phyloP scores from a whole-genome alignment of 73 alveolate genomes.

The Blepharisma stoltei region DNA sequence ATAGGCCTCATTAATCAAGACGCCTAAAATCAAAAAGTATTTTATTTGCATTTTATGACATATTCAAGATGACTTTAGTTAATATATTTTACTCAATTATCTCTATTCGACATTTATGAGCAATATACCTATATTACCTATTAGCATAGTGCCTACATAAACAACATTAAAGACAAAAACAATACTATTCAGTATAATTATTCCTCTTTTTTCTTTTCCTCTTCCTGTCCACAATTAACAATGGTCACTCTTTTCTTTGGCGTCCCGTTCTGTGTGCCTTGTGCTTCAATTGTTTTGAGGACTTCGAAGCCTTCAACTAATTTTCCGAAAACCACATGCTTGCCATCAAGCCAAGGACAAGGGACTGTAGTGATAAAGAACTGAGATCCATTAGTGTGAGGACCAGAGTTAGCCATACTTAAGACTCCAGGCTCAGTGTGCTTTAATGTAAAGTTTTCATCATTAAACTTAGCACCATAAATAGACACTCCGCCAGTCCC shows the following conservation, averaged over 20 bases:
- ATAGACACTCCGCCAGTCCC: slow-evolving; percentile 97
- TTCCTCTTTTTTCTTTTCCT: no score
- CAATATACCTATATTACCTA: no score
- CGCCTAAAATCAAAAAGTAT: no score
- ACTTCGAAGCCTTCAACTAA: slow-evolving; percentile 57
- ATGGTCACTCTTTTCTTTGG: background rate
- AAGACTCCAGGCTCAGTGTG: slow-evolving; percentile 83
- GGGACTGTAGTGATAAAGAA: slow-evolving; percentile 80
- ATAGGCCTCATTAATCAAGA: no score
- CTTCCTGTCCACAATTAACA: slow-evolving; percentile 25
- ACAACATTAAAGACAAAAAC: no score
- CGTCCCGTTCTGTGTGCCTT: slow-evolving; percentile 42
- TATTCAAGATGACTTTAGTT: no score
- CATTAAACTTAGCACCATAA: slow-evolving; percentile 86
- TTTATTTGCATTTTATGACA: no score
- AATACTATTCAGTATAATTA: no score
- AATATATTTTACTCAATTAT: no score
- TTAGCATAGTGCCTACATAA: no score
- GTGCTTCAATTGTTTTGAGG: slow-evolving; percentile 62
- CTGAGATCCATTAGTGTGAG: slow-evolving; percentile 93
- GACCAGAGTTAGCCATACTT: slow-evolving; percentile 98
- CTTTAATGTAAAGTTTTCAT: slow-evolving; percentile 79
- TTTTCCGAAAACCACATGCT: slow-evolving; percentile 93
- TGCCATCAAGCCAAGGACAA: slow-evolving; percentile 86
- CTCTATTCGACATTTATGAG: no score